phyloP scores from a whole-genome alignment of 768 basidiomycete genomes.

The Saitozyma sp. region DNA sequence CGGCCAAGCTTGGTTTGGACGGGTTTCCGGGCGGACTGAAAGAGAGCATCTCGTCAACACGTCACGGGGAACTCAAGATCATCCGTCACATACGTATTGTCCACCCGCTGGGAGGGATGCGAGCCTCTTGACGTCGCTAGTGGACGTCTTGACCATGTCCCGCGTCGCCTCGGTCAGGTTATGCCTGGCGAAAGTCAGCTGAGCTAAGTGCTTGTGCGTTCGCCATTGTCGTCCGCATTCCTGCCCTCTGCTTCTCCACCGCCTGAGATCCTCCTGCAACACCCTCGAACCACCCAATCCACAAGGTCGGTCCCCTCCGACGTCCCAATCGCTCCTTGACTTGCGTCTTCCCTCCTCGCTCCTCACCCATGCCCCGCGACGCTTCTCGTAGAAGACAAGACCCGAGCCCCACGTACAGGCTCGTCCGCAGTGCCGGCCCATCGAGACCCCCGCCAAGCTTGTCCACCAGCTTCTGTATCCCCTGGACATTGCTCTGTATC shows the following conservation, averaged over 20 bases:
- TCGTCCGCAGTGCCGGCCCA: constrained; percentile 74
- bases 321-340: too few species aligned
- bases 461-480: constrained; percentile 92
- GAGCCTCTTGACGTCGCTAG: constrained; percentile 88
- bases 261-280: too few species aligned
- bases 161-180: constrained; percentile 92
- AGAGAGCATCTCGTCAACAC: constrained; percentile 1
- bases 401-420: constrained; percentile 63
- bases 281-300: too few species aligned
- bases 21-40: constrained; percentile 42
- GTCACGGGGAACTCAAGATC: neutral
- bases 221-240: too few species aligned
- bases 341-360: neutral
- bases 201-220: too few species aligned
- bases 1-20: constrained; percentile 86
- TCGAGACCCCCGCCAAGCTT: constrained; percentile 84
- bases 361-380: neutral
- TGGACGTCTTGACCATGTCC: constrained; percentile 90
- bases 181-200: constrained; percentile 60
- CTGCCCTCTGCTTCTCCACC: too few species aligned
- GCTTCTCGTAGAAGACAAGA: neutral
- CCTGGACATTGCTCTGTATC: constrained; percentile 96
- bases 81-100: constrained; percentile 24
- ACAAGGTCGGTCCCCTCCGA: too few species aligned
- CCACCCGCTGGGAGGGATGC: constrained; percentile 61